These are phyloP conservation scores for Skeletonema tropicum DNA, from an alignment of 108 stramenopile species.

Conservation along the genomic window DNA sequence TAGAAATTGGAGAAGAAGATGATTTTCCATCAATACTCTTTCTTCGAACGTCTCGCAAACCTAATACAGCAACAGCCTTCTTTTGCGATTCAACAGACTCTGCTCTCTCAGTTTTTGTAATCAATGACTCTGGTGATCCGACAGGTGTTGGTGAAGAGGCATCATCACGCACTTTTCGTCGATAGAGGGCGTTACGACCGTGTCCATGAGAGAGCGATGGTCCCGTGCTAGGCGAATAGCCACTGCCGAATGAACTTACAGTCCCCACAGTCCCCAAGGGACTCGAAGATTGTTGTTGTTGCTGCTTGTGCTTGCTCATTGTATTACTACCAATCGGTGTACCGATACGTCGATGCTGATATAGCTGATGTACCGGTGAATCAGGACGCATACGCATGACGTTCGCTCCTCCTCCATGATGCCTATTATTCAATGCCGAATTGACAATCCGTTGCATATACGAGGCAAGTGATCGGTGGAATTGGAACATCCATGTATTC, in stretches of 20 bases:
- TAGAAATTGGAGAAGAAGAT: conserved; percentile 1
- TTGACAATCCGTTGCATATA: conserved; percentile 66
- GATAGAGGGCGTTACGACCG: conserved; percentile 54
- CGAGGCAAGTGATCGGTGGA: conserved; percentile 70
- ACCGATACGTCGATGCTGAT: conserved; percentile 1
- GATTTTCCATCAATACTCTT: neutral
- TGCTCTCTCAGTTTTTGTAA: neutral
- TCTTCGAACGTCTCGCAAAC: conserved; percentile 7
- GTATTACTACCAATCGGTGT: neutral
- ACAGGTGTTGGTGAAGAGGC: conserved; percentile 10
- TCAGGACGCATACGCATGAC: conserved; percentile 8
- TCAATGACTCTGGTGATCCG: conserved; percentile 31
- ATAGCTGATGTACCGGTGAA: neutral
- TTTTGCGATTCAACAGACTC: conserved; percentile 10
- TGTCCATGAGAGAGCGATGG: conserved; percentile 61
- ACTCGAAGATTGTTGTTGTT: conserved; percentile 29
- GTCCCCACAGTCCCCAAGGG: conserved; percentile 23
- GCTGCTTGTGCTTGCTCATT: neutral
- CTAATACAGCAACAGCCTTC: conserved; percentile 8
- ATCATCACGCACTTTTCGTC: conserved; percentile 42
- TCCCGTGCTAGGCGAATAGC: conserved; percentile 13
- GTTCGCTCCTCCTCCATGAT: too few species aligned
- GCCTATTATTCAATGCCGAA: conserved; percentile 25
- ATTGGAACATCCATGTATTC: conserved; percentile 85
- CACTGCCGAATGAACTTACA: conserved; percentile 41